A percentile compares a stretch with the other conserved stretches of the same genome.
These are phyloP conservation scores for Paramyrothecium roridum DNA, from an alignment of 2,329 filamentous ascomycete species.

Conservation along the genomic window DNA sequence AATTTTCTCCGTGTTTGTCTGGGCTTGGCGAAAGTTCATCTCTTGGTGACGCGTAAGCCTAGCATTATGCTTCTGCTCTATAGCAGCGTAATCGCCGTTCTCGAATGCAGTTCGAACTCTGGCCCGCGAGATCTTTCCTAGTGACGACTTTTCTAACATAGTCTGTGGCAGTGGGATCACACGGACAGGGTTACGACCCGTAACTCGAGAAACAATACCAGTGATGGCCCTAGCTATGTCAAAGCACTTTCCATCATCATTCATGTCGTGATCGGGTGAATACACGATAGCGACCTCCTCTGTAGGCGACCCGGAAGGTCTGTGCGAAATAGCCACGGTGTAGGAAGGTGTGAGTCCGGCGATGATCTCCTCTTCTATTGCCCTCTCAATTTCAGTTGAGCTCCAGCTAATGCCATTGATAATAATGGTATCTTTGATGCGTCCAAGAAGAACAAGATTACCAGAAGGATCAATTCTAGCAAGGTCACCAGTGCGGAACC, in stretches of 20 bases:
- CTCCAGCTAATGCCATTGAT: constrained; percentile 44
- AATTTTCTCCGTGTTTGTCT: constrained; percentile 8
- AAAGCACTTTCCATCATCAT: neutral
- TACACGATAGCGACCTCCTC: constrained; percentile 38
- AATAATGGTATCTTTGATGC: constrained; percentile 40
- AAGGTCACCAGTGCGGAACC: constrained; percentile 39
- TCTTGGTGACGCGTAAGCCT: neutral
- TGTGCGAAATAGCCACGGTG: constrained; percentile 33
- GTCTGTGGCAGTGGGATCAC: constrained; percentile 12
- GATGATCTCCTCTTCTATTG: constrained; percentile 25
- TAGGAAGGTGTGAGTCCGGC: constrained; percentile 1
- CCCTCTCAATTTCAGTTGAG: constrained; percentile 32
- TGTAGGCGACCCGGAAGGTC: constrained; percentile 16
- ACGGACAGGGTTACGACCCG: neutral
- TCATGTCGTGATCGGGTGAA: constrained; percentile 4
- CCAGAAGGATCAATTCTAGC: constrained; percentile 29
- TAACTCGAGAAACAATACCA: neutral
- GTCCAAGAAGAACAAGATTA: constrained; percentile 30
- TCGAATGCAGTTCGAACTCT: constrained; percentile 22
- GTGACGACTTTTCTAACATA: constrained; percentile 9
- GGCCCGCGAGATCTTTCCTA: constrained; percentile 37
- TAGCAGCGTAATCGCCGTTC: neutral
- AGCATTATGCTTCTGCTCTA: neutral
- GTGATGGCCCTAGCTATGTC: neutral
- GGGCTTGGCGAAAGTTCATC: constrained; percentile 5